Conservation (phyloP, 495 filamentous ascomycete genomes). For the Glonium stellatum region DNA sequence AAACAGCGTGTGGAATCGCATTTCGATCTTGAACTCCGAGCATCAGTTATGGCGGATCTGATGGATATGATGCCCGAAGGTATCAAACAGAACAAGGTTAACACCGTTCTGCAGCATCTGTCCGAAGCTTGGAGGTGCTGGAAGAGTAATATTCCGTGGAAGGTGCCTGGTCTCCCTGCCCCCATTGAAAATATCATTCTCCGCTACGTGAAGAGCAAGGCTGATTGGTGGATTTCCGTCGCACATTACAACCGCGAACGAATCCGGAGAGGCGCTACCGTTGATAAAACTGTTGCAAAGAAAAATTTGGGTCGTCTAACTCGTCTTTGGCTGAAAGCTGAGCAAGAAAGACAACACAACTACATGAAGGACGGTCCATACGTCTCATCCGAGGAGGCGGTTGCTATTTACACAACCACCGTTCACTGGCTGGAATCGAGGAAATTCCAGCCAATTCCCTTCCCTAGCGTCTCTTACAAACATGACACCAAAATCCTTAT, state of each 20-base stretch:
- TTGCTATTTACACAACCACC: conserved; percentile 97
- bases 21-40: conserved; percentile 95
- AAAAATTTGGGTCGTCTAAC: conserved; percentile 97
- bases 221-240: conserved; percentile 99
- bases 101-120: conserved; percentile 93
- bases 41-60: conserved; percentile 96
- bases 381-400: conserved; percentile 95
- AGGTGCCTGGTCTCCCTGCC: conserved; percentile 90
- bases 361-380: conserved; percentile 99
- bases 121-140: conserved; percentile 98
- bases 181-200: conserved; percentile 98
- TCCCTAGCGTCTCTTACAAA: conserved; percentile 99
- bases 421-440: conserved; percentile 98
- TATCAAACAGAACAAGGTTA: conserved; percentile 99
- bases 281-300: conserved; percentile 98
- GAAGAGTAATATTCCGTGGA: conserved; percentile 99
- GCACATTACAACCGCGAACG: conserved; percentile 98
- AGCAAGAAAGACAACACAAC: conserved; percentile 98
- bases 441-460: conserved; percentile 97
- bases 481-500: conserved; percentile 99
- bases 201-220: conserved; percentile 97
- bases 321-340: conserved; percentile 93
- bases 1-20: conserved; percentile 99
- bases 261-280: conserved; percentile 90
- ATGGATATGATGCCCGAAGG: conserved; percentile 99